Conservation (phyloP, 805 yeast genomes). For the Starmerella floris region DNA sequence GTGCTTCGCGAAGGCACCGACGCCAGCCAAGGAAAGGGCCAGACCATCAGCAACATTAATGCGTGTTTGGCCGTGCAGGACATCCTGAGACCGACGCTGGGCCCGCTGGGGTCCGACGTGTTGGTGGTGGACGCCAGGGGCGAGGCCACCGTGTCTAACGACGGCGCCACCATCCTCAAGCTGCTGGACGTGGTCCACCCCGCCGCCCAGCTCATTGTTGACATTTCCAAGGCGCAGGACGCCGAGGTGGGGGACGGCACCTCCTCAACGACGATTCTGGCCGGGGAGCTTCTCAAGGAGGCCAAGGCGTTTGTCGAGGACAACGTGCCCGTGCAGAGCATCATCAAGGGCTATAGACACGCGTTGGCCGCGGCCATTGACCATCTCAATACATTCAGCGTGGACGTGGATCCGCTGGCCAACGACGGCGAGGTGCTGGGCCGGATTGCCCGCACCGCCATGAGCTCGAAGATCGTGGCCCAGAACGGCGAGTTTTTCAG, state of each 20-base stretch:
- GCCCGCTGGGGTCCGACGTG: constrained; percentile 95
- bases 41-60: constrained; percentile 85
- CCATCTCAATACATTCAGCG: constrained; percentile 60
- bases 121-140: constrained; percentile 73
- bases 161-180: constrained; percentile 92
- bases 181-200: constrained; percentile 94
- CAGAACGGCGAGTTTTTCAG: constrained; percentile 82
- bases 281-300: constrained; percentile 84
- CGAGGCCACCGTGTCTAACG: constrained; percentile 89
- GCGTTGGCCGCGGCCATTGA: constrained; percentile 69
- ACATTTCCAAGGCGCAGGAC: constrained; percentile 90
- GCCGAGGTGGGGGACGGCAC: constrained; percentile 99
- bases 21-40: constrained; percentile 91
- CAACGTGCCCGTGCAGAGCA: constrained; percentile 83
- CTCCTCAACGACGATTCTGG: constrained; percentile 82
- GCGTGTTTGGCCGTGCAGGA: constrained; percentile 97
- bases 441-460: constrained; percentile 92
- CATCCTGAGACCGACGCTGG: constrained; percentile 83
- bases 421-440: constrained; percentile 66
- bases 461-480: constrained; percentile 87
- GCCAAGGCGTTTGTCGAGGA: constrained; percentile 86
- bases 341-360: constrained; percentile 72
- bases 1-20: constrained; percentile 97
- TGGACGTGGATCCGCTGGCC: constrained; percentile 45
- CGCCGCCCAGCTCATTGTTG: constrained; percentile 91